These are phyloP conservation scores for Plenodomus tracheiphilus DNA, from an alignment of 2,329 filamentous ascomycete species.

Conservation along the genomic window DNA sequence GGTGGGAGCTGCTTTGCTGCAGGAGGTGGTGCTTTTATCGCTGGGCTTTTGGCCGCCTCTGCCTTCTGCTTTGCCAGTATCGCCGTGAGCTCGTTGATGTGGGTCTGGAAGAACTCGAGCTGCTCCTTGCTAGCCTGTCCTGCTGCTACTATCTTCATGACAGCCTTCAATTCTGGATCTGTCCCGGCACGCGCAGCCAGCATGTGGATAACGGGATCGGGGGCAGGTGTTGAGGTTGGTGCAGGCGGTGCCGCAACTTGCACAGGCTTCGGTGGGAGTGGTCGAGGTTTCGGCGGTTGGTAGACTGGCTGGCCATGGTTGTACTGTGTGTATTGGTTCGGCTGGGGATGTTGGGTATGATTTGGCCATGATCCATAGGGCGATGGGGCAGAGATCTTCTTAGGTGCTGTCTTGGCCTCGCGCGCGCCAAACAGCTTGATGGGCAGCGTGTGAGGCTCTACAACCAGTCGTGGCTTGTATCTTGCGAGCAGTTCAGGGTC, in stretches of 20 bases:
- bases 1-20: constrained; percentile 14
- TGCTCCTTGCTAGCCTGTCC: constrained; percentile 73
- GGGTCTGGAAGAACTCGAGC: constrained; percentile 74
- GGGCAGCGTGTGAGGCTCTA: constrained; percentile 80
- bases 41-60: constrained; percentile 28
- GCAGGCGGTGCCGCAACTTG: constrained; percentile 24
- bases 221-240: constrained; percentile 41
- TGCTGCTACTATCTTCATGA: constrained; percentile 83
- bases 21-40: constrained; percentile 18
- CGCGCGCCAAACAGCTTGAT: constrained; percentile 51
- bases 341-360: constrained; percentile 31
- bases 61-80: constrained; percentile 50
- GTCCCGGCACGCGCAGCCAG: constrained; percentile 75
- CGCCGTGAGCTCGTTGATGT: constrained; percentile 77
- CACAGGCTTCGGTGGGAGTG: constrained; percentile 35
- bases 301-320: constrained; percentile 18
- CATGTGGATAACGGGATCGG: constrained; percentile 81
- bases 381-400: constrained; percentile 32
- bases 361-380: constrained; percentile 41
- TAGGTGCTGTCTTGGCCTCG: constrained; percentile 29
- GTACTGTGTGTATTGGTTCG: constrained; percentile 31
- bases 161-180: constrained; percentile 70
- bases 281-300: constrained; percentile 32
- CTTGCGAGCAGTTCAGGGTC: not conserved
- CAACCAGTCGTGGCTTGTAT: constrained; percentile 55